Evolutionary conservation across 129 eudicot species (phyloP), one percentile per base, ranked within the genome.

Genomic region (Escallonia rubra): DNA sequence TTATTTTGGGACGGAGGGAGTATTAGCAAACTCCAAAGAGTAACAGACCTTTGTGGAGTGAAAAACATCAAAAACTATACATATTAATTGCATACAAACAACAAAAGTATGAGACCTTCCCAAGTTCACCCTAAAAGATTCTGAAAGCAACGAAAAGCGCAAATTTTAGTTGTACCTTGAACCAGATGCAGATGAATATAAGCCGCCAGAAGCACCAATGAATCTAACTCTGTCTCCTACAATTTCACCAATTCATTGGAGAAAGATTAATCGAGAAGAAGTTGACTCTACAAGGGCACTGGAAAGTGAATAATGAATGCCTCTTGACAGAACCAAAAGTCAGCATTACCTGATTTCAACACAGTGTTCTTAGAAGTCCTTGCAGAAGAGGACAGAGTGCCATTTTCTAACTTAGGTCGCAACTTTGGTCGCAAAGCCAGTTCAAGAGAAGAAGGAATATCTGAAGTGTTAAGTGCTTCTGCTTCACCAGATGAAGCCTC

Each of bases 141-240:
- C 9, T 7, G 12, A 49, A 49, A 49, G 3, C 9, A 8, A 47
- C n/a, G 57, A 63, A 6, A 38, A 63, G 55, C 5, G 40, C 49
- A 49, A 61, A 69, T 47, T 8, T 10, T 15, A 75, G 69, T 61
- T 42, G 49, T 74, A 89, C 96, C 93, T 89, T 50, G 79, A 51
- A 74, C 78, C 50, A 54, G 82, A 72, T 72, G 84, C 73, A 66
- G 75, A 75, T 49, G 91, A 65, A 73, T 77, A 70, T 63, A 78
- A 49, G 72, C 75, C 72, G 48, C 81, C 85, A 45, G 87, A 77
- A 53, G 76, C 70, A 69, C 95, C 89, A 12, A 85, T 63, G 74
- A 70, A 91, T 69, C 78, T 91, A 46, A 91, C 97, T 74, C 81
- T 79, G 74, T 91, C 97, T 69, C 93, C 97, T 91, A 64, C 34